Base-by-base conservation (phyloP, 805 yeast genomes). In the Nematodospora valgi region DNA sequence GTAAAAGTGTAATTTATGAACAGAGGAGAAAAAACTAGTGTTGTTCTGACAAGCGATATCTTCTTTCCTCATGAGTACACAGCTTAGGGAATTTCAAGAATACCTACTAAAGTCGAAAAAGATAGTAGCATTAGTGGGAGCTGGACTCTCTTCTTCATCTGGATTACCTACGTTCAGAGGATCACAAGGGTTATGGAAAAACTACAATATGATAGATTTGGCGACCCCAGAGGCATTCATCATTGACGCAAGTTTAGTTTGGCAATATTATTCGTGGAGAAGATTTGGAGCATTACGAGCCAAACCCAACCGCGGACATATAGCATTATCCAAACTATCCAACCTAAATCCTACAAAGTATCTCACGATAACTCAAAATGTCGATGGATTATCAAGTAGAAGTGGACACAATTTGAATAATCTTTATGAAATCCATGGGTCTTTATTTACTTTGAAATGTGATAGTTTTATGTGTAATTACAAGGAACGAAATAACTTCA, bases 221-320 rank as follows among this genome's bases (percentile, higher is more conserved):
- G 95, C 95, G 6, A 87, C 96, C 0, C 95, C 95, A 0, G 96
- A 87, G 51, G 96, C 95, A 4, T 87, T 88, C 54, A 74, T 79
- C 40, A 65, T 68, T 13, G 89, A 87, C 52, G 95, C 96, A 0
- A 85, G 86, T 0, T 64, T 86, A 7, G 96, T 88, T 6, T 87
- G 96, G 96, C 91, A 85, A 52, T 87, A 84, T 49, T 87, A 88
- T 56, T 69, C 86, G 4, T 76, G 77, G 55, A 61, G 94, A 41
- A 54, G 96, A 29, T 69, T 61, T 30, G 65, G 65, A 32, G 89
- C 95, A 0, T 60, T 85, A 34, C 58, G 58, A 29, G 86, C 91
- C 0, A 56, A 50, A 32, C 96, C 96, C 0, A 87, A 87, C 49
- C 55, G 50, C 7, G 95, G 91, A 0, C 96, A 87, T 52, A 52